These are phyloP conservation scores for Pseudognaphalium luteoalbum DNA, from an alignment of 129 eudicot genomes.

Conservation along the genomic window DNA sequence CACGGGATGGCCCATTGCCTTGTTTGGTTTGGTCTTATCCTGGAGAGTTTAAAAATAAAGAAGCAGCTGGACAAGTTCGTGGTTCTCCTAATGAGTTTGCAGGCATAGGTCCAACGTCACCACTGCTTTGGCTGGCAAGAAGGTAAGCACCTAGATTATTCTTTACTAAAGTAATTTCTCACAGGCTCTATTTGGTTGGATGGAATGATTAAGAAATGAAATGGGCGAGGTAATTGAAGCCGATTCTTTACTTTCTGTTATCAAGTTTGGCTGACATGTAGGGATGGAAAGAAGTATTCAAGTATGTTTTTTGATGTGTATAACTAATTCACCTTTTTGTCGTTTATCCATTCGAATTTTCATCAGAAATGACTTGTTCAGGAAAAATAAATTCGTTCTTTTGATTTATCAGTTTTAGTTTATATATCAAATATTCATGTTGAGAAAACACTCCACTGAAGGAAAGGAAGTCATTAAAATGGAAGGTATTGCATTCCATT, in stretches of 20 bases:
- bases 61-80: conserved; percentile 98
- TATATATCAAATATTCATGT: too few relatives aligned
- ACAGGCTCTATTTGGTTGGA: neutral
- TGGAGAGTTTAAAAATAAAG: conserved; percentile 94
- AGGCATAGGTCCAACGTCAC: conserved; percentile 89
- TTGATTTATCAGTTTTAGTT: too few relatives aligned
- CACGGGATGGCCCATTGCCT: conserved; percentile 94
- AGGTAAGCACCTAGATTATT: conserved; percentile 39
- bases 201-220: neutral
- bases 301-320: too few relatives aligned
- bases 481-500: neutral
- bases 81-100: conserved; percentile 97
- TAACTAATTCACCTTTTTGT: too few relatives aligned
- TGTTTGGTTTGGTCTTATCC: conserved; percentile 98
- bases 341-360: too few relatives aligned
- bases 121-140: conserved; percentile 95
- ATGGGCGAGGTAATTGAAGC: neutral
- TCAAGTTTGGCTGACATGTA: too few relatives aligned
- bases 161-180: neutral
- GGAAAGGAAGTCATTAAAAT: too few relatives aligned
- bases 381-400: too few relatives aligned
- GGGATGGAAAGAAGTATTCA: too few relatives aligned
- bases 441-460: too few relatives aligned
- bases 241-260: too few relatives aligned
- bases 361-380: too few relatives aligned